Evolutionary conservation across 495 filamentous ascomycete genomes (phyloP).

Genomic region (Tuber magnatum): DNA sequence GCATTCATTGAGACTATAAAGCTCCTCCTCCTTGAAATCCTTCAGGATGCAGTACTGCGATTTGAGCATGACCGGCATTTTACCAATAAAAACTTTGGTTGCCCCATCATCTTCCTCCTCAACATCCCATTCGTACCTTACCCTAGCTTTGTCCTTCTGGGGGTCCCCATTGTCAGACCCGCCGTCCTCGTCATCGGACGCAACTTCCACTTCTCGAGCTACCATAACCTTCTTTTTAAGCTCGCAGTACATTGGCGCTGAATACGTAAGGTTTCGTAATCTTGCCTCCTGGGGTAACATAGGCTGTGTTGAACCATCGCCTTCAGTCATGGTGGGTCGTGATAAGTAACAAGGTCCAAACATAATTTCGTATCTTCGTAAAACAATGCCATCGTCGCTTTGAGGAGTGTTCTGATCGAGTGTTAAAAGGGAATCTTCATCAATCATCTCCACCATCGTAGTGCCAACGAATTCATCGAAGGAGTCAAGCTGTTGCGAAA

Average conservation of each 20-base stretch:
- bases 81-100: constrained; percentile 74
- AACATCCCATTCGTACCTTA: constrained; percentile 40
- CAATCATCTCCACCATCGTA: constrained; percentile 85
- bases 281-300: constrained; percentile 89
- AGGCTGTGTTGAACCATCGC: constrained; percentile 72
- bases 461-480: constrained; percentile 93
- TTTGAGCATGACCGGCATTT: constrained; percentile 95
- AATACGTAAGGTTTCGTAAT: constrained; percentile 89
- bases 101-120: constrained; percentile 43
- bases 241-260: constrained; percentile 77
- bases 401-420: constrained; percentile 78
- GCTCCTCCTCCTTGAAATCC: constrained; percentile 66
- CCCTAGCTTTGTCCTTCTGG: constrained; percentile 51
- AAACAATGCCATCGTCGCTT: constrained; percentile 67
- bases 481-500: constrained; percentile 95
- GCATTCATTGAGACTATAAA: constrained; percentile 86
- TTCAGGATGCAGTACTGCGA: constrained; percentile 85
- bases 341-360: constrained; percentile 80
- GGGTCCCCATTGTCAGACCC: constrained; percentile 43
- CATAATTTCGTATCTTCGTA: constrained; percentile 86
- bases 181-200: constrained; percentile 52
- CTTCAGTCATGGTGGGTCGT: constrained; percentile 80
- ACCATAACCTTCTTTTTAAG: constrained; percentile 73
- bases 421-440: constrained; percentile 77
- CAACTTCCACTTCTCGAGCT: constrained; percentile 65